Conservation (phyloP, 768 basidiomycete species). For the Leccinum fibrillosum region DNA sequence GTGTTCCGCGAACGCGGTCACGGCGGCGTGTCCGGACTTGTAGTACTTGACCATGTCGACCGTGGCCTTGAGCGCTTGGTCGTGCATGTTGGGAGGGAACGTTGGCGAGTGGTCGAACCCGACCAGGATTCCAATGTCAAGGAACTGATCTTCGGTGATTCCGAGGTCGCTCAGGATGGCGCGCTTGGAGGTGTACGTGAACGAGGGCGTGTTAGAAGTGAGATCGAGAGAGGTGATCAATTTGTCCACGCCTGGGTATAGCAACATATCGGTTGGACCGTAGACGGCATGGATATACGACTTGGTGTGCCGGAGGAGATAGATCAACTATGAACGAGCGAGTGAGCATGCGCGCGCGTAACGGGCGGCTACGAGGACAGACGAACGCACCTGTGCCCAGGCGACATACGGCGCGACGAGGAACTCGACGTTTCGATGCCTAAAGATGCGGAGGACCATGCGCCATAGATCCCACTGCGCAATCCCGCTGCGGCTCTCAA, state of each 20-base stretch:
- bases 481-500: conserved; percentile 70
- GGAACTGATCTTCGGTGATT: conserved; percentile 85
- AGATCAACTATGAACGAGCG: conserved; percentile 67
- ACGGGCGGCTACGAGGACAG: neutral
- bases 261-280: conserved; percentile 84
- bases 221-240: conserved; percentile 89
- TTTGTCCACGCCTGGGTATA: conserved; percentile 86
- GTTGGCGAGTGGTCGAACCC: conserved; percentile 81
- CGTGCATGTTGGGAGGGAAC: conserved; percentile 80
- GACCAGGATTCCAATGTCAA: conserved; percentile 89
- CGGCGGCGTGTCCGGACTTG: conserved; percentile 83
- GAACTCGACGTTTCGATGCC: conserved; percentile 94
- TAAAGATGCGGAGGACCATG: conserved; percentile 86
- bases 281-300: conserved; percentile 93
- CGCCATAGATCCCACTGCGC: conserved; percentile 93
- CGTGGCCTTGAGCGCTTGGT: conserved; percentile 77
- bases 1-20: conserved; percentile 74
- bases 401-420: conserved; percentile 93
- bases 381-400: conserved; percentile 83
- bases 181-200: conserved; percentile 83
- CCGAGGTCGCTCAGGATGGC: conserved; percentile 61
- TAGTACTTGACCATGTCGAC: conserved; percentile 93
- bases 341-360: conserved; percentile 1
- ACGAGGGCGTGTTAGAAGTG: conserved; percentile 58
- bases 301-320: conserved; percentile 90